Evolutionary conservation across 2,329 filamentous ascomycete species (phyloP).

Genomic region (Claviceps paspali): DNA sequence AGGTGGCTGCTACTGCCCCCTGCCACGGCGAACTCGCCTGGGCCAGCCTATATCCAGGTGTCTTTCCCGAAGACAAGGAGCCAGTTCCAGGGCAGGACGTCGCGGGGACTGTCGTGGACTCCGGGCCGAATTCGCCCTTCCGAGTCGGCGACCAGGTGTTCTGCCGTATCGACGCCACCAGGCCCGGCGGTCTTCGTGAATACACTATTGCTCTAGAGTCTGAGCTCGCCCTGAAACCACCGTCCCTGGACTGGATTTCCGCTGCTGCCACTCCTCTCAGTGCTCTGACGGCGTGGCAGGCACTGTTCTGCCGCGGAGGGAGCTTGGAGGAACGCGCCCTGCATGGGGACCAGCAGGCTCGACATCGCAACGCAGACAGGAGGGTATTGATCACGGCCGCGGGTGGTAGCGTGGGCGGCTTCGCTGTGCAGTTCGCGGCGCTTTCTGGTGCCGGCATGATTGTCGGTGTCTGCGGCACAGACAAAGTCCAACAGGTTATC

Average conservation of each 20-base stretch:
- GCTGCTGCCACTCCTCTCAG: conserved; percentile 24
- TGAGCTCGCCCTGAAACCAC: conserved; percentile 21
- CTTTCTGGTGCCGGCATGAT: conserved; percentile 19
- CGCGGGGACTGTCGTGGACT: conserved; percentile 21
- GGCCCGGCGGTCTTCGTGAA: conserved; percentile 17
- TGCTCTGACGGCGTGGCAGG: conserved; percentile 26
- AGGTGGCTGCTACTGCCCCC: conserved; percentile 18
- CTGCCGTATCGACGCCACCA: conserved; percentile 14
- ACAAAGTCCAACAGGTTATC: conserved; percentile 16
- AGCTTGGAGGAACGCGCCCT: conserved; percentile 15
- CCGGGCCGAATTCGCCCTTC: conserved; percentile 17
- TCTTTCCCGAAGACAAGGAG: conserved; percentile 11
- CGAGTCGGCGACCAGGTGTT: conserved; percentile 20
- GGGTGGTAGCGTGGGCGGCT: conserved; percentile 23
- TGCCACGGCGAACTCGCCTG: conserved; percentile 19
- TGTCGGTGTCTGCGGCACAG: conserved; percentile 17
- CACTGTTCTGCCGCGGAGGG: conserved; percentile 21
- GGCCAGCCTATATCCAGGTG: conserved; percentile 10
- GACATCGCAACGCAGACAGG: conserved; percentile 13
- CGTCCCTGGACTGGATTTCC: conserved; percentile 16
- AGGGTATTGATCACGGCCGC: conserved; percentile 25
- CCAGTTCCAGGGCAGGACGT: conserved; percentile 23
- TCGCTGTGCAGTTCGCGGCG: conserved; percentile 23
- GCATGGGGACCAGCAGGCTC: conserved; percentile 13
- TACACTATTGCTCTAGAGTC: conserved; percentile 17